Base-by-base conservation (phyloP, 1,284 basidiomycete species). In the Puccinia horiana region DNA sequence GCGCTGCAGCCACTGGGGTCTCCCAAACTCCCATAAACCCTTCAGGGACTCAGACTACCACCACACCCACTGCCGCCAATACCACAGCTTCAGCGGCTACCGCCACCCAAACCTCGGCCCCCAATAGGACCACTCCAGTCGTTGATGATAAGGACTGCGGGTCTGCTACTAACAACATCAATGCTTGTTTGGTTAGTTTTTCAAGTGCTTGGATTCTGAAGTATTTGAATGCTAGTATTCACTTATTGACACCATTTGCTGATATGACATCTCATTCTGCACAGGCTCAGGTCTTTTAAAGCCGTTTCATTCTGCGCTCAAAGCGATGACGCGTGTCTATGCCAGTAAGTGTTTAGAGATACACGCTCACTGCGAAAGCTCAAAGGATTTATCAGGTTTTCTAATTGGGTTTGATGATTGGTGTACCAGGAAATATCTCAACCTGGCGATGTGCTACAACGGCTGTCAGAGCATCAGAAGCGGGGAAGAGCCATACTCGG, bases 251-350 rank as follows among this genome's bases (percentile, higher is more conserved):
- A 29, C 23, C 37, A 26, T 70, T 29, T 40, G 29, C 16, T 70
- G 6, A n/a, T n/a, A n/a, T n/a, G n/a, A n/a, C n/a, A n/a, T n/a
- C n/a, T n/a, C 18, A 49, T 79, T 56, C n/a, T 14, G 16, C 52
- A 70, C 70, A 81, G 79, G 37, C 18, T 9, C 69, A 74, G 20
- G 67, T 81, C 20, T 5, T 3, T 26, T n/a, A 42, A 73, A 29
- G 70, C 56, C 58, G 44, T 81, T 23, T 61, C 79, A 18, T 20
- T 9, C 29, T 81, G 79, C 32, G 2, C 29, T 56, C 72, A 35
- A 40, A 81, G 70, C 40, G 79, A 74, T 44, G 40, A 81, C 37
- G 29, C 44, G 26, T 81, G 79, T 23, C 44, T 81, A 32, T 81
- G 79, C 79, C 40, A 81, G 79, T 81, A 18, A 73, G 79, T 40